Base-by-base conservation (phyloP, 1,139 yeast genomes). In the Kluyveromyces marxianus region DNA sequence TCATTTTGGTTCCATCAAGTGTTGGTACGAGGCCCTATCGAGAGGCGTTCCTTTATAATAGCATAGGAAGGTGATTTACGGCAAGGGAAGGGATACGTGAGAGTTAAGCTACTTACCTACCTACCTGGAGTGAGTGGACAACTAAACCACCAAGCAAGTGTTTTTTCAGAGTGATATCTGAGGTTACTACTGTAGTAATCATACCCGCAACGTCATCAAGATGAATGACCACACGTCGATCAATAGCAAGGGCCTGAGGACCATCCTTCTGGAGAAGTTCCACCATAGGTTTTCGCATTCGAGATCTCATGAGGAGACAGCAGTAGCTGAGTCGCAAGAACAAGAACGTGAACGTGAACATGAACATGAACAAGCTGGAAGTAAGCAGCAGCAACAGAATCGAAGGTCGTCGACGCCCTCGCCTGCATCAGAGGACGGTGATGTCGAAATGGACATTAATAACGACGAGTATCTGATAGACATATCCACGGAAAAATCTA, bases 241-340 rank as follows among this genome's bases (percentile, higher is more conserved):
- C 8, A n/a, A 37, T 29, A 27, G 41, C 7, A 40, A 40, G 21
- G 34, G 34, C 31, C 31, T 40, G 31, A 40, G 37, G 30, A 40
- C 26, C 36, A 48, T 54, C 54, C 46, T 54, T n/a, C 48, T 52
- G 40, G 57, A 54, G 14, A 52, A 51, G 42, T 49, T 54, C 35
- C 55, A 54, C 26, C 44, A 44, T 33, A 50, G 41, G 40, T 50
- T 54, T 36, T 45, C 46, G 39, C 48, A 48, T 37, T 43, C 53
- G 31, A 38, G 41, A 35, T 21, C 28, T 8, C 30, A 40, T n/a
- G 21, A 29, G 8, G 38, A 7, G 33, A 21, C 42, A 8, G 25
- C 21, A n/a, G 10, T 37, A n/a, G n/a, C 7, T 35, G 10, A 14
- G 37, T 25, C 25, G 27, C 37, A 6, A 10, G 14, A 4, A 32